Conservation (phyloP, 768 basidiomycete genomes). For the Pulveroboletus ravenelii region DNA sequence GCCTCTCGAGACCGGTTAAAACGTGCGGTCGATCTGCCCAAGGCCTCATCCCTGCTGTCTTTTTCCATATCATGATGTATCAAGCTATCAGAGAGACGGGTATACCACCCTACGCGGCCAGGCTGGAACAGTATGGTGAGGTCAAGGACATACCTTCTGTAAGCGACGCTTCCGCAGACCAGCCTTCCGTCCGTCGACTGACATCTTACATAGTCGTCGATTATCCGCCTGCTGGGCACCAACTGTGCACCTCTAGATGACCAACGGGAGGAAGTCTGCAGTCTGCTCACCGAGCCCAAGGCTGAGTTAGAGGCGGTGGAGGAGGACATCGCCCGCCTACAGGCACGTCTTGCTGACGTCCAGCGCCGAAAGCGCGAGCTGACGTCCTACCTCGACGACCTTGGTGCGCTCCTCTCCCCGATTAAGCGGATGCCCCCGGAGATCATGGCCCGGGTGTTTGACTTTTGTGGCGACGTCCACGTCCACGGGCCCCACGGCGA, state of each 20-base stretch:
- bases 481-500: slow-evolving; percentile 28
- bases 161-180: slow-evolving; percentile 7
- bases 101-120: slow-evolving; percentile 21
- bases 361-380: slow-evolving; percentile 28
- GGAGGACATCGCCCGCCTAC: slow-evolving; percentile 23
- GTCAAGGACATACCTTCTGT: slow-evolving; percentile 29
- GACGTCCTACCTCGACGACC: slow-evolving; percentile 29
- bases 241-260: slow-evolving; percentile 25
- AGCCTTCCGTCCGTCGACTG: not conserved
- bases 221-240: slow-evolving; percentile 28
- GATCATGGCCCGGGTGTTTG: slow-evolving; percentile 31
- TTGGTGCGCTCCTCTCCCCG: slow-evolving; percentile 30
- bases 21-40: slow-evolving; percentile 1
- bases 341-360: slow-evolving; percentile 28
- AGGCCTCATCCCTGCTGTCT: not conserved
- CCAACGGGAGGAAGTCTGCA: slow-evolving; percentile 26
- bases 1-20: slow-evolving; percentile 10
- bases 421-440: slow-evolving; percentile 32
- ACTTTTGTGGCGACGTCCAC: slow-evolving; percentile 28
- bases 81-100: slow-evolving; percentile 20
- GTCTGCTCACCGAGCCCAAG: slow-evolving; percentile 22
- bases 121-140: slow-evolving; percentile 25
- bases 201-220: slow-evolving; percentile 21
- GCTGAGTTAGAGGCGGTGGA: slow-evolving; percentile 26
- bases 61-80: slow-evolving; percentile 8